phyloP scores from a whole-genome alignment of 148 eudicot species.

The Beta vulgaris region DNA sequence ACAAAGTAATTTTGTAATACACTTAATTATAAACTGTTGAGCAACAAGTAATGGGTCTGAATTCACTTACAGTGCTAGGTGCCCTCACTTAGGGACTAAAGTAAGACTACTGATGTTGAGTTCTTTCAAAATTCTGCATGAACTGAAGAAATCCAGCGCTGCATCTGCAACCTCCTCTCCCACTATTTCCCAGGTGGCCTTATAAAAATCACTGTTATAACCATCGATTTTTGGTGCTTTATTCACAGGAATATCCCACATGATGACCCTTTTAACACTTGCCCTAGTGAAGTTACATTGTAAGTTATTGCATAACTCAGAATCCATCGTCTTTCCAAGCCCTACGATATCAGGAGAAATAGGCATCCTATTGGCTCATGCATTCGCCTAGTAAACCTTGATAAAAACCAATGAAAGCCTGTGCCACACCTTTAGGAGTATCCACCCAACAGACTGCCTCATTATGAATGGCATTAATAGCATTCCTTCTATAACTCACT shows the following conservation, averaged over 20 bases:
- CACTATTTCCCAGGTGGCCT: background rate
- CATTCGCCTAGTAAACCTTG: background rate
- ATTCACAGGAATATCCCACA: background rate
- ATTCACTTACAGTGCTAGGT: background rate
- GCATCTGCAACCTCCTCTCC: background rate
- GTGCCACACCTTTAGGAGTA: background rate
- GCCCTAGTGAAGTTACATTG: background rate
- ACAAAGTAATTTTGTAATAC: background rate
- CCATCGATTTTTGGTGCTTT: background rate
- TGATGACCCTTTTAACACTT: background rate
- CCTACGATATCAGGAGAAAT: background rate
- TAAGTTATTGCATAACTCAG: no score
- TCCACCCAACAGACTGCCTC: background rate
- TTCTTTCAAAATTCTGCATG: background rate
- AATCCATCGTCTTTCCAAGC: background rate
- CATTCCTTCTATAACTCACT: background rate
- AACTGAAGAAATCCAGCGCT: background rate
- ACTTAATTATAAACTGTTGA: background rate
- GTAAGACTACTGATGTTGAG: background rate
- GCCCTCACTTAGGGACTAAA: background rate
- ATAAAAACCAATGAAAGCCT: background rate
- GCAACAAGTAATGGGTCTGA: no score
- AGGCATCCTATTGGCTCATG: background rate
- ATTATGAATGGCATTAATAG: background rate
- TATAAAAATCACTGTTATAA: background rate